These are phyloP conservation scores for Neurospora africana DNA, from an alignment of 495 filamentous ascomycete species.

Conservation along the genomic window DNA sequence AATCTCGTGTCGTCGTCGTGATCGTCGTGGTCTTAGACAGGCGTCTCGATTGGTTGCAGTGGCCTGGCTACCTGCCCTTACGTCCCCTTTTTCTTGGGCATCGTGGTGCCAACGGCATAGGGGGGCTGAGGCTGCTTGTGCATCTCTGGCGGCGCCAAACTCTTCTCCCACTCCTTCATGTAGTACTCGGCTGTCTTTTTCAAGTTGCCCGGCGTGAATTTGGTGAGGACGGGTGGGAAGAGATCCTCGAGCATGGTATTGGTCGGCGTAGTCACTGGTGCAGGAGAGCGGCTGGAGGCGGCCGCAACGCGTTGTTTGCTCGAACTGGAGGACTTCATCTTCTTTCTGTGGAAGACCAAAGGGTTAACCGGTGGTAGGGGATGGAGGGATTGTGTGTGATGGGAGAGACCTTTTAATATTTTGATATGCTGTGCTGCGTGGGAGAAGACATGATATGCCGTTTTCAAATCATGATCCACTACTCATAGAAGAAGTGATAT, in stretches of 20 bases:
- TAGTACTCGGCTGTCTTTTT: conserved; percentile 58
- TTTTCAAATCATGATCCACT: not conserved
- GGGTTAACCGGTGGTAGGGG: not conserved
- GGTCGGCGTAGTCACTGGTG: not conserved
- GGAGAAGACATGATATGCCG: not conserved
- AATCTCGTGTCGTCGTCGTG: not conserved
- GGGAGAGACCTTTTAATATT: not conserved
- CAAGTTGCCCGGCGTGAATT: conserved; percentile 55
- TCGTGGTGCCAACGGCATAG: not conserved
- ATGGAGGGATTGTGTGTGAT: not conserved
- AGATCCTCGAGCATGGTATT: conserved; percentile 45
- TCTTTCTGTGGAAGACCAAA: not conserved
- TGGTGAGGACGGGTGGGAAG: conserved; percentile 49
- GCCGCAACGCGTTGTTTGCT: not conserved
- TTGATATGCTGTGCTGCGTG: not conserved
- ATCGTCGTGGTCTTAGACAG: not conserved
- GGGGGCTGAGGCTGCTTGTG: not conserved
- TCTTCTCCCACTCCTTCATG: conserved; percentile 72
- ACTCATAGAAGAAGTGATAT: conserved; percentile 2
- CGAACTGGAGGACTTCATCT: not conserved
- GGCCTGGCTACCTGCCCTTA: not conserved
- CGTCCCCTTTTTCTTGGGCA: not conserved
- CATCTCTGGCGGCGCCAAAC: conserved; percentile 16
- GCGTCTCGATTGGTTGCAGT: not conserved
- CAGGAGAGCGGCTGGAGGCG: not conserved